phyloP scores from a whole-genome alignment of 352 stramenopile genomes.

The Globisporangium uncinulatum region DNA sequence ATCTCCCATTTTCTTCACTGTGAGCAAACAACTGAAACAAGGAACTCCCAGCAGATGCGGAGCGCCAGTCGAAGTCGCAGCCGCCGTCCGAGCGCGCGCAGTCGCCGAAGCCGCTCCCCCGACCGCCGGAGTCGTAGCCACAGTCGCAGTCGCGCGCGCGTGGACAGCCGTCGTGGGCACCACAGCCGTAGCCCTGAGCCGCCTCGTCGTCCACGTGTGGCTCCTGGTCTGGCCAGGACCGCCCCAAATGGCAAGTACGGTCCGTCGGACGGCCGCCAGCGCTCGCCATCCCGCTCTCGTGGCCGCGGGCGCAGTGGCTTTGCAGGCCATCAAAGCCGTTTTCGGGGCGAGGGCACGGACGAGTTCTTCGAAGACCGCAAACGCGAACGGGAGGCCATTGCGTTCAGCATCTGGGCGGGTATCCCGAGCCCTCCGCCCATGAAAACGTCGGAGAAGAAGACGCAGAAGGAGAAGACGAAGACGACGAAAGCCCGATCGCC shows the following conservation, averaged over 20 bases:
- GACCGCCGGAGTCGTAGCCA: slow-evolving; percentile 8
- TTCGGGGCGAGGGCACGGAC: slow-evolving; percentile 36
- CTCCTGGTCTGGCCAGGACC: background rate
- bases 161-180: slow-evolving; percentile 14
- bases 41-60: slow-evolving; percentile 4
- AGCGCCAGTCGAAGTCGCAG: slow-evolving; percentile 13
- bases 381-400: slow-evolving; percentile 43
- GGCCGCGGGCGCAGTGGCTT: slow-evolving; percentile 16
- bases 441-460: slow-evolving; percentile 45
- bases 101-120: slow-evolving; percentile 7
- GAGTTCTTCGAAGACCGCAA: slow-evolving; percentile 75
- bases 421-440: slow-evolving; percentile 65
- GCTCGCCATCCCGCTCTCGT: background rate
- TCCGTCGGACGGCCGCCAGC: slow-evolving; percentile 1
- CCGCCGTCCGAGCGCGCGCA: slow-evolving; percentile 8
- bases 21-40: background rate
- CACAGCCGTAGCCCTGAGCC: background rate
- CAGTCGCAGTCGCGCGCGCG: slow-evolving; percentile 17
- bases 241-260: slow-evolving; percentile 13
- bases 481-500: slow-evolving; percentile 32
- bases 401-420: slow-evolving; percentile 66
- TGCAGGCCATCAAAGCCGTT: slow-evolving; percentile 15
- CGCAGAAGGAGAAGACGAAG: slow-evolving; percentile 39
- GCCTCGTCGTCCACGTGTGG: background rate
- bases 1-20: background rate